phyloP scores from a whole-genome alignment of 257 asterid species.

The Penstemon barbatus region DNA sequence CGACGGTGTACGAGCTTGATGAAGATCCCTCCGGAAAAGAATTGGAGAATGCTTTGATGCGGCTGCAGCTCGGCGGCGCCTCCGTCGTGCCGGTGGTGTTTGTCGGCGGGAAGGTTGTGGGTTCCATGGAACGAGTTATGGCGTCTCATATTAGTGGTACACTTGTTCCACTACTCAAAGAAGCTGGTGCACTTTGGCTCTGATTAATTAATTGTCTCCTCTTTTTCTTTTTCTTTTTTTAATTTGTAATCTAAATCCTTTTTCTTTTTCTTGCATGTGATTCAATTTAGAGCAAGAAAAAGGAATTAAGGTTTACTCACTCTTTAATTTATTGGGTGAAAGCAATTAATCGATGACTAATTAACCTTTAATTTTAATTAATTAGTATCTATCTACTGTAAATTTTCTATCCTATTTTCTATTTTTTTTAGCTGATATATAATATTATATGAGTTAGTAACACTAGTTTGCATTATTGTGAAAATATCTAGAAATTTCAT shows the following conservation, averaged over 20 bases:
- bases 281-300: background rate
- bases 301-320: too few relatives aligned
- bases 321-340: too few relatives aligned
- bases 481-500: too few relatives aligned
- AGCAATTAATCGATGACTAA: too few relatives aligned
- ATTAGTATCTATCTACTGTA: too few relatives aligned
- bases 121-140: constrained; percentile 42
- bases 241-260: background rate
- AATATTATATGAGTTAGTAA: too few relatives aligned
- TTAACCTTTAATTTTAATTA: too few relatives aligned
- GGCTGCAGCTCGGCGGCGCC: constrained; percentile 29
- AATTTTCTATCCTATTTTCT: too few relatives aligned
- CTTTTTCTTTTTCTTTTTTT: background rate
- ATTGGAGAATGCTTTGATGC: constrained; percentile 30
- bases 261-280: background rate
- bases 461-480: too few relatives aligned
- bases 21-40: constrained; percentile 32
- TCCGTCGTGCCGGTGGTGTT: constrained; percentile 47
- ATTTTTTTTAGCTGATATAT: too few relatives aligned
- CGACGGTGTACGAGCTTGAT: constrained; percentile 46
- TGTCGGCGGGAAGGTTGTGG: constrained; percentile 51
- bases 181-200: constrained; percentile 66
- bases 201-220: background rate
- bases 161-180: constrained; percentile 52
- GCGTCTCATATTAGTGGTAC: constrained; percentile 46